These are phyloP conservation scores for Pseudomassariella vexata DNA, from an alignment of 2,329 filamentous ascomycete species.

Conservation along the genomic window DNA sequence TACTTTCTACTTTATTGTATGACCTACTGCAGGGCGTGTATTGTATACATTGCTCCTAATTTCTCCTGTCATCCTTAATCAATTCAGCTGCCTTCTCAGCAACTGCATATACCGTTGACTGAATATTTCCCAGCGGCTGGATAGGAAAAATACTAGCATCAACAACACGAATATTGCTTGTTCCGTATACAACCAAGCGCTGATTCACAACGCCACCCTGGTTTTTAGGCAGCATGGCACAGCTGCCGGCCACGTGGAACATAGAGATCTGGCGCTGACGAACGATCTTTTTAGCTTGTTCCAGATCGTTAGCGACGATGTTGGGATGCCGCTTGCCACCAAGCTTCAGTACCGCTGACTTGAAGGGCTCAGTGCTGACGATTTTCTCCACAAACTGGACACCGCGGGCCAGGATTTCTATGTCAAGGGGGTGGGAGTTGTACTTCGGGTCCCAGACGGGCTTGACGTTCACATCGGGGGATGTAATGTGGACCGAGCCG, in stretches of 20 bases:
- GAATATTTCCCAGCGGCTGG: constrained; percentile 11
- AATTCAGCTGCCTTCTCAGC: constrained; percentile 3
- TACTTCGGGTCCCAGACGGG: constrained; percentile 52
- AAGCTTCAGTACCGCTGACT: constrained; percentile 28
- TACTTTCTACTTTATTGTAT: too few species aligned
- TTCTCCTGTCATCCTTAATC: constrained; percentile 3
- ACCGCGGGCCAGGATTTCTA: constrained; percentile 42
- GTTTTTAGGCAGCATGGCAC: constrained; percentile 18
- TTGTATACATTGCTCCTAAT: too few species aligned
- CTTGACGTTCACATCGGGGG: constrained; percentile 31
- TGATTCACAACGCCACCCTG: constrained; percentile 13
- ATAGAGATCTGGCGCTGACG: constrained; percentile 27
- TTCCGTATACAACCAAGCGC: constrained; percentile 10
- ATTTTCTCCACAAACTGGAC: constrained; percentile 34
- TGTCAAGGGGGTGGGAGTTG: constrained; percentile 49
- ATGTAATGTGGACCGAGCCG: constrained; percentile 52
- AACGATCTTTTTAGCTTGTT: constrained; percentile 29
- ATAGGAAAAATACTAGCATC: constrained; percentile 15
- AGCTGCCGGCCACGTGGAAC: constrained; percentile 44
- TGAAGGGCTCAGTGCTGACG: constrained; percentile 32
- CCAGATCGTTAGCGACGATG: constrained; percentile 23
- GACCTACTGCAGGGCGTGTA: too few species aligned
- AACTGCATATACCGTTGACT: constrained; percentile 4
- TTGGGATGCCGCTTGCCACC: constrained; percentile 31
- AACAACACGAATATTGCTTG: constrained; percentile 11